Percentiles rank a stretch among this genome's conserved stretches.
Conservation (phyloP, 2,329 filamentous ascomycete genomes). For the Curvularia spicifera region DNA sequence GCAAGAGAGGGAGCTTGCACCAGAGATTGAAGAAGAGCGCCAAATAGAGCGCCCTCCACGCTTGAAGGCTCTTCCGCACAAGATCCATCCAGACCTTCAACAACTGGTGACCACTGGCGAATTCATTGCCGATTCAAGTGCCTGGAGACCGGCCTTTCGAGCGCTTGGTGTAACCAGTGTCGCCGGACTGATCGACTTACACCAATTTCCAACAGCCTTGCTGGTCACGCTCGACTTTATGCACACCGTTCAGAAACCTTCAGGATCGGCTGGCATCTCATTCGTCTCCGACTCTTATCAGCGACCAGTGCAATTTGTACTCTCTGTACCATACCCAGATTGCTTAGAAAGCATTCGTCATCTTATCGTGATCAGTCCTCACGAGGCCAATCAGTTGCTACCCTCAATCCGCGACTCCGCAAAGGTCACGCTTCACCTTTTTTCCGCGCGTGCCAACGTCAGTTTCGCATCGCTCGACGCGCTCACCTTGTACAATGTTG, state of each 20-base stretch:
- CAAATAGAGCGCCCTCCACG: slow-evolving; percentile 59
- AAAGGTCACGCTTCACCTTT: slow-evolving; percentile 58
- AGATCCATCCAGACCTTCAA: slow-evolving; percentile 53
- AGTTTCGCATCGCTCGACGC: slow-evolving; percentile 52
- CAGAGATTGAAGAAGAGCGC: slow-evolving; percentile 67
- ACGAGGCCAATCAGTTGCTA: slow-evolving; percentile 63
- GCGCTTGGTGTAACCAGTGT: slow-evolving; percentile 54
- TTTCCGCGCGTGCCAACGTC: slow-evolving; percentile 56
- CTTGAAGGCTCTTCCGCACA: slow-evolving; percentile 52
- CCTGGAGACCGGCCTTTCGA: slow-evolving; percentile 57
- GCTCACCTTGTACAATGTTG: slow-evolving; percentile 55
- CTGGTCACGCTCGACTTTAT: slow-evolving; percentile 61
- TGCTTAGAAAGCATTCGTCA: background rate
- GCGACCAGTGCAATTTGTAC: slow-evolving; percentile 62
- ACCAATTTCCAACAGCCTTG: slow-evolving; percentile 50
- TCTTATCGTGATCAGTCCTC: slow-evolving; percentile 66
- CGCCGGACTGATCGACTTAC: slow-evolving; percentile 39
- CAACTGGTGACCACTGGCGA: slow-evolving; percentile 51
- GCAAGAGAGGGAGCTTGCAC: slow-evolving; percentile 71
- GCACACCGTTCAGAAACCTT: slow-evolving; percentile 50
- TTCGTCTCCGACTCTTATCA: slow-evolving; percentile 49
- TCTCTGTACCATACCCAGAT: slow-evolving; percentile 39
- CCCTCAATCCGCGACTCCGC: slow-evolving; percentile 44
- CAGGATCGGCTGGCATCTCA: background rate
- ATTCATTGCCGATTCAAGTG: slow-evolving; percentile 33